Evolutionary conservation across 768 basidiomycete species (phyloP), one percentile per base, ranked within the genome.

Genomic region (Ramaria sp.): DNA sequence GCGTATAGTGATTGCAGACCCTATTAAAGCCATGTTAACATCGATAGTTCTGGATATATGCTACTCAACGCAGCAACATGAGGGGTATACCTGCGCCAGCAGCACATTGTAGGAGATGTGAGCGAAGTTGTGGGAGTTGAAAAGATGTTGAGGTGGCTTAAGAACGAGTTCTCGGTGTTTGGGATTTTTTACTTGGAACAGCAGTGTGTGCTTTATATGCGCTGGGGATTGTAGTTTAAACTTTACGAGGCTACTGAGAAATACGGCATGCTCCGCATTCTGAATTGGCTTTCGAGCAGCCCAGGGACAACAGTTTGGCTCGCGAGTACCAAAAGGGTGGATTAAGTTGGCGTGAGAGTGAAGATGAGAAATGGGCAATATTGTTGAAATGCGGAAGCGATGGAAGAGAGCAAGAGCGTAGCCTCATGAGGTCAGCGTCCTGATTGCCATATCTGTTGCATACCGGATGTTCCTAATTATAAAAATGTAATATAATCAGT

Each of bases 51-150:
- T 49, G 48, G 24, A 49, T 27, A 9, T 9, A 33, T 9, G 11
- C 42, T 7, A 22, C 22, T 15, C 46, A 47, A 49, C 17, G 15
- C 9, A 17, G n/a, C n/a, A n/a, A n/a, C n/a, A n/a, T n/a, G n/a
- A n/a, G n/a, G n/a, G 19, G 64, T 76, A 64, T 60, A 88, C 87
- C 85, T 83, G 73, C 84, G 78, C 77, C 76, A 82, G 68, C 73
- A 76, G 67, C 87, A 89, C 87, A 89, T 88, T 30, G 53, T 51
- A 60, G 54, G 13, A 42, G 24, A n/a, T 33, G 20, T 22, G 11
- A 53, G 19, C 30, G 31, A 27, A 33, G 62, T 50, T 57, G 34
- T 37, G 59, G n/a, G 45, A 47, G 58, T 51, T 27, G 61, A 57
- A 63, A 58, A 59, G 59, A 54, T 57, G 62, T 64, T 61, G 61